Base-by-base conservation (phyloP, 495 filamentous ascomycete genomes). In the Tuber magnatum region DNA sequence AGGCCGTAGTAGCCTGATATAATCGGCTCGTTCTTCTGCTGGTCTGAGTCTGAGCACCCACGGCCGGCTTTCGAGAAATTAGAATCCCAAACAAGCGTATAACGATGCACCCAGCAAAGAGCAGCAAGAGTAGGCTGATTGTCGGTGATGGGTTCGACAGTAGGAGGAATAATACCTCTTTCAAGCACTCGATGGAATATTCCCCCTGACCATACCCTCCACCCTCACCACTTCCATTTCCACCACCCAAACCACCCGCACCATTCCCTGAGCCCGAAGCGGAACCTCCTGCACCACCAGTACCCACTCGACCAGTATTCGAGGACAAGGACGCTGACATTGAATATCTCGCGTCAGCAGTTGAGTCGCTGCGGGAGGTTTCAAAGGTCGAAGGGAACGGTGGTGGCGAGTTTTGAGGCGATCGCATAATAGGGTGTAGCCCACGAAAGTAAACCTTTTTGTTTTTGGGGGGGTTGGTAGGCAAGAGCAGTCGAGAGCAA, bases 101-200 rank as follows among this genome's bases (percentile, higher is more conserved):
- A 79, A 75, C 72, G 76, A 79, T 76, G 76, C 74, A 79, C 76
- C 77, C 76, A 72, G 77, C 76, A 61, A 73, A 70, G 72, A 79
- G 76, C 70, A 79, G 40, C 77, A 79, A 74, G 40, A 79, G 73
- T 73, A 79, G 77, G 72, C 78, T 76, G 70, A 77, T 75, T 79
- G 76, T 73, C 72, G 77, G 72, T 75, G 77, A 77, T 78, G 76
- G 70, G 77, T 79, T 79, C 77, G 77, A 79, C 28, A 65, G 56
- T 76, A 77, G 80, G 72, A 82, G 80, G 80, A 81, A 43, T 76
- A 79, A 82, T 82, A 82, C 80, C 80, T 82, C 80, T 82, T 82
- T 82, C 77, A 82, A 78, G 75, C 77, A 76, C 75, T 82, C 80
- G 71, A 82, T 74, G 65, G 78, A 75, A 74, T 79, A 80, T 40